Base-by-base conservation (phyloP, 75 land plant species). In the Ceratopteris richardii region DNA sequence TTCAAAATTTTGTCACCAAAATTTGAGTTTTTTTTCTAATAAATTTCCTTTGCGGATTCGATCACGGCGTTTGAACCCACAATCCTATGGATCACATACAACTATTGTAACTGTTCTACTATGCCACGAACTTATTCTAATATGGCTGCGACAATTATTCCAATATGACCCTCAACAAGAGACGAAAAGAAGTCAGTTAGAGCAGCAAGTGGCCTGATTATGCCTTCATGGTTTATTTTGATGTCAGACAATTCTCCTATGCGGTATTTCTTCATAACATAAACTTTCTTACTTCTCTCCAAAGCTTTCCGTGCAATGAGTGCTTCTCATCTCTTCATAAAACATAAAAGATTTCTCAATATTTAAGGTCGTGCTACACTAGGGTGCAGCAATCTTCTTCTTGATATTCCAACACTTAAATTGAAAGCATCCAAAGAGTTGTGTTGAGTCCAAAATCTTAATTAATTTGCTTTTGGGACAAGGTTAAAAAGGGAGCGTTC, bases 181-280 rank as follows among this genome's bases (percentile, higher is more conserved):
- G 72, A 23, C 80, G 62, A 1, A 78, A 56, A 67, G 74, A 77
- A 3, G 66, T 68, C 80, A 46, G 80, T 71, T 46, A 77, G 66
- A 37, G 64, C 60, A 31, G 71, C 48, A 60, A 77, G 56, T 30
- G 80, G 80, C 18, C 48, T 42, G 7, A 77, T 54, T 50, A 77
- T 64, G 20, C 73, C 80, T 43, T 68, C 71, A 63, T 73, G 57
- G 18, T 68, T 68, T 43, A 77, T 77, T 61, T 77, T 72, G 29
- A 77, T 77, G 47, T 77, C 80, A 16, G 80, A 78, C 31, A 77
- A 68, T 27, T 77, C 80, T 53, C 80, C 80, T 51, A 61, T 72
- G 39, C 79, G 79, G 37, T 76, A 76, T 59, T 52, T 56, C 44
- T 77, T 71, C 79, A 72, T 52, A 51, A 76, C 66, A 29, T 76